Evolutionary conservation across 306 rosid species (phyloP).

Genomic region (Rosa lucieae): DNA sequence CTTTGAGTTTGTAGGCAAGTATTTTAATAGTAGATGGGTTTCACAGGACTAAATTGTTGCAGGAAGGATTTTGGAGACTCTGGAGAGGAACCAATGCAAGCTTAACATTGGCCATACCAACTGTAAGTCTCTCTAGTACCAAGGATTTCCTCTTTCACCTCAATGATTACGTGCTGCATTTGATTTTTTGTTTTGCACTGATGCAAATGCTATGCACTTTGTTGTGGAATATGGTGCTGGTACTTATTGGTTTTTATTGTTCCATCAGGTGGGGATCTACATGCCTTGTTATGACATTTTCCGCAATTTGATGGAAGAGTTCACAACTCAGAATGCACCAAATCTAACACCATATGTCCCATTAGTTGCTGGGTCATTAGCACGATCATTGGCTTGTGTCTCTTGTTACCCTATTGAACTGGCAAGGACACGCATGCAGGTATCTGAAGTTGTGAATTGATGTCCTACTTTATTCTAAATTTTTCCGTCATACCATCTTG

Average conservation of each 20-base stretch:
- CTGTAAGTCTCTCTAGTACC: constrained; percentile 52
- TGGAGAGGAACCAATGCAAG: constrained; percentile 98
- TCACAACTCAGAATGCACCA: constrained; percentile 59
- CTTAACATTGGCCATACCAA: constrained; percentile 90
- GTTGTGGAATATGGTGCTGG: constrained; percentile 28
- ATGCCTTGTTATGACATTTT: constrained; percentile 94
- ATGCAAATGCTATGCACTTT: constrained; percentile 11
- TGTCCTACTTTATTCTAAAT: neutral
- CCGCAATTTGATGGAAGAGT: constrained; percentile 74
- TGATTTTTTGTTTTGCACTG: constrained; percentile 3
- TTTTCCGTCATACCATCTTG: neutral
- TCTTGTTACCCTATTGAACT: constrained; percentile 88
- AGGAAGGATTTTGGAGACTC: constrained; percentile 83
- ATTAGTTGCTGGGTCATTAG: constrained; percentile 83
- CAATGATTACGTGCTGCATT: constrained; percentile 15
- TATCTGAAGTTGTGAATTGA: constrained; percentile 10
- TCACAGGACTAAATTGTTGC: constrained; percentile 54
- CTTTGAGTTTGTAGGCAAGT: constrained; percentile 17
- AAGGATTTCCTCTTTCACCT: constrained; percentile 15
- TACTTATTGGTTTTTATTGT: constrained; percentile 20
- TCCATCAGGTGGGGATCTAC: constrained; percentile 86
- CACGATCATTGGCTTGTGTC: constrained; percentile 89
- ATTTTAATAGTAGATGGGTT: constrained; percentile 33
- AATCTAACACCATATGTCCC: constrained; percentile 82
- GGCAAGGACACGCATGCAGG: constrained; percentile 99